Percentiles rank a stretch among this genome's conserved stretches.
Conservation (phyloP, 176 grass and related monocot species). For the Calamus simplicifolius region DNA sequence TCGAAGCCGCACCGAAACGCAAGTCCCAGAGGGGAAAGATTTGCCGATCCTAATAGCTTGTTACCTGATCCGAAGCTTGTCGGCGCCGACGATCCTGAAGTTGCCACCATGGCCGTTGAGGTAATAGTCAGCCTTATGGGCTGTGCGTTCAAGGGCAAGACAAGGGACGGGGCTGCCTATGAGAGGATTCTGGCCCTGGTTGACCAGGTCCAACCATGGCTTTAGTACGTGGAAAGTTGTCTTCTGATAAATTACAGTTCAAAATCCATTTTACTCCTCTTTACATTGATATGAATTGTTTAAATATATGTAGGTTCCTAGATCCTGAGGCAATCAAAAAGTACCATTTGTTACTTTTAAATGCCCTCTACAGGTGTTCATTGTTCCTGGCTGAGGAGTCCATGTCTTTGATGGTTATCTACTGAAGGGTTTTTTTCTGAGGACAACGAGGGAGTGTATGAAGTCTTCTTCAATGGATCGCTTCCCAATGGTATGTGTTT, state of each 20-base stretch:
- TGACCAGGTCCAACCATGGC: constrained; percentile 59
- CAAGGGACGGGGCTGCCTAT: constrained; percentile 35
- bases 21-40: constrained; percentile 31
- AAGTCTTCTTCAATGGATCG: constrained; percentile 31
- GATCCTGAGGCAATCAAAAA: constrained; percentile 32
- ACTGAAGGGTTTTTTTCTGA: constrained; percentile 32
- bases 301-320: constrained; percentile 38
- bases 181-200: constrained; percentile 37
- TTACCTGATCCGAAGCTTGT: constrained; percentile 33
- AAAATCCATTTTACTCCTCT: too few relatives aligned
- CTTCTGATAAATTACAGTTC: too few relatives aligned
- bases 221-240: constrained; percentile 29
- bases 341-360: constrained; percentile 37
- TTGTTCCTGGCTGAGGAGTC: constrained; percentile 36
- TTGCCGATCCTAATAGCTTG: constrained; percentile 4
- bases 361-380: constrained; percentile 49
- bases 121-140: constrained; percentile 42
- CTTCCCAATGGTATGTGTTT: constrained; percentile 28
- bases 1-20: constrained; percentile 6
- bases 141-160: constrained; percentile 50
- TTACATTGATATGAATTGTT: constrained; percentile 2
- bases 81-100: constrained; percentile 41
- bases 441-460: constrained; percentile 24
- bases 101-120: constrained; percentile 42
- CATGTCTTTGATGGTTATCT: constrained; percentile 19